Evolutionary conservation across 1,139 yeast genomes (phyloP).

Genomic region (Yamadazyma mexicana): DNA sequence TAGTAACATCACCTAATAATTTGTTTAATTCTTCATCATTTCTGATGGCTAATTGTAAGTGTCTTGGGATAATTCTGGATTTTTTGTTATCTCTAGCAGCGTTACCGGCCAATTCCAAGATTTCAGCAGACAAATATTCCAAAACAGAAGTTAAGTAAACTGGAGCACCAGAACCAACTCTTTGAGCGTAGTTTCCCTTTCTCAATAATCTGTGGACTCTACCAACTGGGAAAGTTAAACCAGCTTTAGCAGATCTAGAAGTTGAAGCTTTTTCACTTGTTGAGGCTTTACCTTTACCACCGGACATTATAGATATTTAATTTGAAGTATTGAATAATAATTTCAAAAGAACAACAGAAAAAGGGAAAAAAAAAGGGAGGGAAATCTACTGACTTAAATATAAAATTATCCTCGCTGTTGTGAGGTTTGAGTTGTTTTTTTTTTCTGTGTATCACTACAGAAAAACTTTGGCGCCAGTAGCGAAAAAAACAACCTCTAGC

Average conservation of each 20-base stretch:
- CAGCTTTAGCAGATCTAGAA: slow-evolving; percentile 55
- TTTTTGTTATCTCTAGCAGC: slow-evolving; percentile 60
- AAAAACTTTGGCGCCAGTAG: background rate
- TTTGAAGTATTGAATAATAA: slow-evolving; percentile 13
- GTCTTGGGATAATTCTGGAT: slow-evolving; percentile 58
- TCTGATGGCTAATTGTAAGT: slow-evolving; percentile 55
- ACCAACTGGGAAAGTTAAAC: slow-evolving; percentile 57
- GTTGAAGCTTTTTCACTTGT: slow-evolving; percentile 53
- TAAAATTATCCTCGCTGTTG: background rate
- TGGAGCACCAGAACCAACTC: slow-evolving; percentile 59
- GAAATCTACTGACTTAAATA: slow-evolving; percentile 6
- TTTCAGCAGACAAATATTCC: slow-evolving; percentile 55
- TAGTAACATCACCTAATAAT: slow-evolving; percentile 86
- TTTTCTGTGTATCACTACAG: too few species aligned
- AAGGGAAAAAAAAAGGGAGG: slow-evolving; percentile 7
- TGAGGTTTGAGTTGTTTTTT: background rate
- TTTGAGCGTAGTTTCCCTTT: slow-evolving; percentile 57
- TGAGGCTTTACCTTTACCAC: slow-evolving; percentile 57
- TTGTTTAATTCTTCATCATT: slow-evolving; percentile 55
- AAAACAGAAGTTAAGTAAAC: slow-evolving; percentile 54
- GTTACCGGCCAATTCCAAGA: slow-evolving; percentile 57
- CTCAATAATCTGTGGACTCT: slow-evolving; percentile 57
- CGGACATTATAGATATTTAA: slow-evolving; percentile 35
- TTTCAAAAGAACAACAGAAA: slow-evolving; percentile 9
- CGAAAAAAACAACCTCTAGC: too few species aligned